Evolutionary conservation across 345 rosid species (phyloP), one percentile per base, ranked within the genome.

Genomic region (Eucalyptus sp.): DNA sequence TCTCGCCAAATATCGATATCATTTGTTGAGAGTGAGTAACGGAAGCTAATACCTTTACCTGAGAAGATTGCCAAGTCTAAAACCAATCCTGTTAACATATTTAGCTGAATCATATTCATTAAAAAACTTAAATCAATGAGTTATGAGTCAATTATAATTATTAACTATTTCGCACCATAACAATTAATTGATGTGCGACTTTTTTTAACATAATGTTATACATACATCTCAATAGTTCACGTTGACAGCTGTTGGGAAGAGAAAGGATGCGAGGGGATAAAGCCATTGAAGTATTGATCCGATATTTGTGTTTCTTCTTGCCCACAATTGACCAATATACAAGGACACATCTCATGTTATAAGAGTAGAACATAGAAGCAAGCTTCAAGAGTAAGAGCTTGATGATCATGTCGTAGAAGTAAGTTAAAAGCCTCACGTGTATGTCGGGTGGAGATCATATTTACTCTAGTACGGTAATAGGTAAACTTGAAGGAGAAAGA

Each of bases 141-240:
- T 29, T 13, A 29, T 6, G 0, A 62, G 8, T 6, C 0, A 3
- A 29, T 27, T 29, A 62, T 62, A 27, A 27, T 62, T 60, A 60
- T 60, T 62, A 62, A 62, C 4, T 62, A 27, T 29, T 27, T 62
- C 0, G 16, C 33, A 62, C 2, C 4, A 29, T 1, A 3, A 13
- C 1, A 62, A 6, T 60, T 62, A 0, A 27, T 29, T 0, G 8
- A 27, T 1, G 33, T 62, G 16, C 2, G 31, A 27, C 1, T 11
- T 62, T 27, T 60, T 60, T 13, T 62, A 2, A 62, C 68, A 62
- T 6, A 62, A 12, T n/a, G 13, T 27, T 13, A 13, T 16, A 12
- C 8, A 62, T 62, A 29, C 68, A 62, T 62, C 5, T 29, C 31
- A 62, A 62, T 12, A 27, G 8, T 29, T 62, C 33, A 13, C 13